Percentiles rank a stretch among this genome's conserved stretches.
phyloP scores from a whole-genome alignment of 441 rosid genomes.

The Eruca vesicaria region DNA sequence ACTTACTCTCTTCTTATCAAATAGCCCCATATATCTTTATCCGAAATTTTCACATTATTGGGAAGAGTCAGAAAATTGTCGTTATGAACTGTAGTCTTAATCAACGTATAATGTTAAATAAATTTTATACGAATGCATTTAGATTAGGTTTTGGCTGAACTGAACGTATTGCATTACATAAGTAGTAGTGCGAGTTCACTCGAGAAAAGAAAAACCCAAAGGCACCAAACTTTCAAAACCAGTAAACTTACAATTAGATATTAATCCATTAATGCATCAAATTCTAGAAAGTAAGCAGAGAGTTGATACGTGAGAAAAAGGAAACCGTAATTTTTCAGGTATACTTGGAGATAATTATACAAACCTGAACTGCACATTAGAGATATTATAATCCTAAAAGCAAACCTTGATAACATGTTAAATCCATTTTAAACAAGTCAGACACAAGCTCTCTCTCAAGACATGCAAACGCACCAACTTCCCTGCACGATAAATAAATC shows the following conservation, averaged over 20 bases:
- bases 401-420: slow-evolving; percentile 11
- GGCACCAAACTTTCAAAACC: background rate
- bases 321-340: background rate
- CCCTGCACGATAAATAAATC: background rate
- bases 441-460: slow-evolving; percentile 17
- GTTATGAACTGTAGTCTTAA: slow-evolving; percentile 57
- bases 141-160: background rate
- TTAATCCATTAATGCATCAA: background rate
- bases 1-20: slow-evolving; percentile 71
- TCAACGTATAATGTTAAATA: slow-evolving; percentile 70
- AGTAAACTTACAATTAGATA: background rate
- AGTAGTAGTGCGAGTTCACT: background rate
- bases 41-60: slow-evolving; percentile 92
- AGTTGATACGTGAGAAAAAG: background rate
- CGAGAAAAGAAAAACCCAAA: background rate
- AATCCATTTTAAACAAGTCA: slow-evolving; percentile 3
- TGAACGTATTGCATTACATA: too few species aligned
- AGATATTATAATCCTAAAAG: slow-evolving; percentile 1
- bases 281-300: background rate
- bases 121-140: background rate
- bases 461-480: slow-evolving; percentile 8
- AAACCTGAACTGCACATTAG: slow-evolving; percentile 10
- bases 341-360: slow-evolving; percentile 11
- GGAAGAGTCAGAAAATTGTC: slow-evolving; percentile 88
- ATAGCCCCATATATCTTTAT: slow-evolving; percentile 90